These are phyloP conservation scores for Tricholoma terreum DNA, from an alignment of 768 basidiomycete species.

Conservation along the genomic window DNA sequence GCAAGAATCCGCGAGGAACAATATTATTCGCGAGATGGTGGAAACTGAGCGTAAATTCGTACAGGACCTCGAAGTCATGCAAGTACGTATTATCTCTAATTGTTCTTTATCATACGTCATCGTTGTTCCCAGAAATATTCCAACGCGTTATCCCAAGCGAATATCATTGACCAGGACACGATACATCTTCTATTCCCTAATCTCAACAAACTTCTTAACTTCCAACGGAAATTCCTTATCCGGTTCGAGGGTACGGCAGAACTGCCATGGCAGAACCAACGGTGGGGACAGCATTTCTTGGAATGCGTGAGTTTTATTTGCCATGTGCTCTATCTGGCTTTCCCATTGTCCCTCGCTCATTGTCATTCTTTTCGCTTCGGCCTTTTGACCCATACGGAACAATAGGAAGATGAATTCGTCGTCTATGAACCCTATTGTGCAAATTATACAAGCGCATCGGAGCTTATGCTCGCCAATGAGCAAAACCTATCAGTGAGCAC, in stretches of 20 bases:
- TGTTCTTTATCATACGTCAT: constrained; percentile 15
- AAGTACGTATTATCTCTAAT: constrained; percentile 50
- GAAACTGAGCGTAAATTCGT: constrained; percentile 97
- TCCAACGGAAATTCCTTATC: constrained; percentile 92
- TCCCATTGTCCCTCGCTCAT: constrained; percentile 40
- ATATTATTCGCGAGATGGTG: constrained; percentile 84
- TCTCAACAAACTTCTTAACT: constrained; percentile 92
- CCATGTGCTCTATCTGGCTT: constrained; percentile 37
- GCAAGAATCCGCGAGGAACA: constrained; percentile 66
- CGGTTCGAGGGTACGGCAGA: constrained; percentile 84
- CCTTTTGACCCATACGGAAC: constrained; percentile 30
- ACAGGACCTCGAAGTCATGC: constrained; percentile 93
- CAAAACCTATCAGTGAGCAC: constrained; percentile 77
- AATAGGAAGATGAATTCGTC: constrained; percentile 93
- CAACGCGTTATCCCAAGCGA: constrained; percentile 73
- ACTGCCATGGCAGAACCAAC: constrained; percentile 76
- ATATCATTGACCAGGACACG: constrained; percentile 90
- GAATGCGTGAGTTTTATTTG: constrained; percentile 63
- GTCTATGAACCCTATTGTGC: constrained; percentile 98
- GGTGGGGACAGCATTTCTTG: constrained; percentile 84
- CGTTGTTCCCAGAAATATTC: constrained; percentile 73
- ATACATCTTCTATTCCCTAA: constrained; percentile 95
- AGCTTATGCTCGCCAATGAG: constrained; percentile 83
- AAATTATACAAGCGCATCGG: constrained; percentile 86
- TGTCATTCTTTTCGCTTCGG: constrained; percentile 23